Evolutionary conservation across 805 yeast genomes (phyloP), one percentile per base, ranked within the genome.

Genomic region (Saturnispora ahearnii): DNA sequence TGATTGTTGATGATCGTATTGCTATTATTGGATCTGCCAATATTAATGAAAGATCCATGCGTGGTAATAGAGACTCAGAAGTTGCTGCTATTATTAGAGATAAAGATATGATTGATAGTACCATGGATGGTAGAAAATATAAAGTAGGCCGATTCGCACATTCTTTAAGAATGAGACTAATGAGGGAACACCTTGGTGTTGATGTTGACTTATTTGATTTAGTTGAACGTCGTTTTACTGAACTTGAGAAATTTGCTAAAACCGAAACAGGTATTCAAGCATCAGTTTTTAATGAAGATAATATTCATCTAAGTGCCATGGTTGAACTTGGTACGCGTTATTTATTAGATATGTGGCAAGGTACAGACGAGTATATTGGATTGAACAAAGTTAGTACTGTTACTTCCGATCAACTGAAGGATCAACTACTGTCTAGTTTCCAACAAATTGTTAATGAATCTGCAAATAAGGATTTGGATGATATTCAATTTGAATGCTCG

Each of bases 21-120:
- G 97, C 96, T 4, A 84, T 93, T 41, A 90, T 93, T 60, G 99
- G 99, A 2, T 87, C 96, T 60, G 99, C 99, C 0, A 93, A 93
- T 61, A 87, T 93, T 53, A 93, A 93, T 62, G 99, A 93, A 64
- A 76, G 99, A 59, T 91, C 98, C 0, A 90, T 90, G 88, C 74
- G 93, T 58, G 99, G 99, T 13, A 73, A 74, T 21, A 76, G 99
- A 63, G 99, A 93, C 62, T 89, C 97, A 5, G 99, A 93, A 61
- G 84, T 93, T 38, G 96, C 96, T 3, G 87, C 90, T 1, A 68
- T 91, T 49, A 80, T 93, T 5, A 77, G 97, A 55, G 99, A 93
- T 60, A 79, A 84, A 9, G 87, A 83, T 54, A 75, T 82, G 54
- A 70, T 89, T 5, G 74, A 82, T 13, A 75, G 82, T 3, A 66